Conservation (phyloP, 1,139 yeast genomes). For the Yamadazyma epiphylla region DNA sequence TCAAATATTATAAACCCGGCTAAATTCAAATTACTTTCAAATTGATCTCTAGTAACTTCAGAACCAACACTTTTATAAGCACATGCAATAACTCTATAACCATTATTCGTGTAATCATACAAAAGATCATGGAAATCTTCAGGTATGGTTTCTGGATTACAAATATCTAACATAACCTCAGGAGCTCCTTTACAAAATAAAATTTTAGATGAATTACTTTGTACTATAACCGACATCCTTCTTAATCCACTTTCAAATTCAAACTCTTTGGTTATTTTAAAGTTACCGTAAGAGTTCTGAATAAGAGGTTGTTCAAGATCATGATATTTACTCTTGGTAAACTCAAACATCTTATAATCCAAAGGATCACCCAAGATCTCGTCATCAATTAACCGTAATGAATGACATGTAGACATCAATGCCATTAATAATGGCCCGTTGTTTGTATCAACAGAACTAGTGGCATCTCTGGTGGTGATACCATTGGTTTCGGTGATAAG, state of each 20-base stretch:
- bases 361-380: conserved; percentile 90
- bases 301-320: conserved; percentile 35
- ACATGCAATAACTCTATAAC: conserved; percentile 93
- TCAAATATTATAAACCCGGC: conserved; percentile 91
- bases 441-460: conserved; percentile 19
- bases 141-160: conserved; percentile 70
- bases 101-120: conserved; percentile 84
- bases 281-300: conserved; percentile 31
- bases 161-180: conserved; percentile 82
- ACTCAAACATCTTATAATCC: conserved; percentile 89
- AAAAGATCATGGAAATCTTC: conserved; percentile 67
- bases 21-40: conserved; percentile 67
- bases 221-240: conserved; percentile 80
- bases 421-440: conserved; percentile 36
- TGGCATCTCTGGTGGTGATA: conserved; percentile 1
- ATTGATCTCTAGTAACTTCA: conserved; percentile 43
- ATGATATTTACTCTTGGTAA: conserved; percentile 77
- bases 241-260: conserved; percentile 84
- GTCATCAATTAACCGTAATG: conserved; percentile 71
- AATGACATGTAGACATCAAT: conserved; percentile 83
- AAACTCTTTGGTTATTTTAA: conserved; percentile 64
- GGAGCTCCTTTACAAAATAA: conserved; percentile 95
- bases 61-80: conserved; percentile 53
- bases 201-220: conserved; percentile 27
- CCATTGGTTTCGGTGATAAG: conserved; percentile 27